Percentiles rank a stretch among this genome's conserved stretches.
These are phyloP conservation scores for Mycena belliarum DNA, from an alignment of 768 basidiomycete genomes.

Conservation along the genomic window DNA sequence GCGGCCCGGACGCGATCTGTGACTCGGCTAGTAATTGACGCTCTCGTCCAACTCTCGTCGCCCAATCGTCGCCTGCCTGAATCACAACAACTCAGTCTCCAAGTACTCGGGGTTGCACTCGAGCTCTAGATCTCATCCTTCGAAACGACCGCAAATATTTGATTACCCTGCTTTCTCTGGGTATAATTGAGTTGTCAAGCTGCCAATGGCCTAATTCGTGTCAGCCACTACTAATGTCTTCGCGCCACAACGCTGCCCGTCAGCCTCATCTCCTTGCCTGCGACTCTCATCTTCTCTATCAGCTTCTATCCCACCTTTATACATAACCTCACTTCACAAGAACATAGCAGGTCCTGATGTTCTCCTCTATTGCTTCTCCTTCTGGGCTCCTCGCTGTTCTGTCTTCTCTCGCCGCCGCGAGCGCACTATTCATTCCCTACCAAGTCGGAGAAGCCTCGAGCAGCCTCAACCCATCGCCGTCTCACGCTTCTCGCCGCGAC, in stretches of 20 bases:
- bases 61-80: no score
- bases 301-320: constrained; percentile 1
- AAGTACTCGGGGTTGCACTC: no score
- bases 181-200: no score
- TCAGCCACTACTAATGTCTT: constrained; percentile 6
- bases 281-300: constrained; percentile 15
- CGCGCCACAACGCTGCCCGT: constrained; percentile 2
- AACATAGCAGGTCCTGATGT: constrained; percentile 38
- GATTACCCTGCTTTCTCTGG: no score
- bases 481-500: constrained; percentile 24
- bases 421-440: constrained; percentile 31
- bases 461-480: constrained; percentile 15
- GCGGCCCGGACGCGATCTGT: not conserved
- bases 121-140: no score
- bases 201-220: not conserved
- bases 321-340: constrained; percentile 11
- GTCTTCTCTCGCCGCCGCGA: constrained; percentile 23
- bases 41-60: no score
- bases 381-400: constrained; percentile 25
- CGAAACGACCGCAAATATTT: no score
- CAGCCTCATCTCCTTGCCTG: constrained; percentile 12
- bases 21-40: not conserved
- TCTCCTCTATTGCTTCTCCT: constrained; percentile 28
- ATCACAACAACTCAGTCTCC: no score
- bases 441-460: constrained; percentile 16